Evolutionary conservation across 2,329 filamentous ascomycete species (phyloP).

Genomic region (Aspergillus aculeatus): DNA sequence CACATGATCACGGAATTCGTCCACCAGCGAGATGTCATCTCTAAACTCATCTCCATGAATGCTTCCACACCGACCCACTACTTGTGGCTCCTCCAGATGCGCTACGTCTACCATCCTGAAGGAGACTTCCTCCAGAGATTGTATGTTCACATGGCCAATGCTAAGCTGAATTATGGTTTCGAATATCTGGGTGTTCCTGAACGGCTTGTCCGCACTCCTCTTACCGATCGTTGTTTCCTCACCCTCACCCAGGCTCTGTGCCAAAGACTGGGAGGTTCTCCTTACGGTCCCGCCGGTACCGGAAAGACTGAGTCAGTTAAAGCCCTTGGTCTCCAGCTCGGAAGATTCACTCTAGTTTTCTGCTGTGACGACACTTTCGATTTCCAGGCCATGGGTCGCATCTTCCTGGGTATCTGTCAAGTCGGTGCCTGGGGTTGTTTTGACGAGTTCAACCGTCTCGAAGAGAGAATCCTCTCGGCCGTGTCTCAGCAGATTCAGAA

Average conservation of each 20-base stretch:
- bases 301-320: conserved; percentile 99
- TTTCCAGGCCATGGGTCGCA: conserved; percentile 99
- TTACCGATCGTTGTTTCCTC: conserved; percentile 97
- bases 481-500: conserved; percentile 99
- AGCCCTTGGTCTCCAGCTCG: conserved; percentile 90
- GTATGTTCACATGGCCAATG: conserved; percentile 94
- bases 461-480: conserved; percentile 94
- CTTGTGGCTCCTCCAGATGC: conserved; percentile 94
- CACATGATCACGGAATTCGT: conserved; percentile 99
- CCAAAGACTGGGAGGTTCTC: conserved; percentile 92
- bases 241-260: conserved; percentile 95
- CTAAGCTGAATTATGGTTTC: conserved; percentile 91
- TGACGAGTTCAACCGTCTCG: conserved; percentile 98
- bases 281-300: conserved; percentile 94
- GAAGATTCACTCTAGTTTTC: conserved; percentile 96
- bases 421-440: conserved; percentile 99
- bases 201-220: conserved; percentile 89
- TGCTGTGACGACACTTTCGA: conserved; percentile 99
- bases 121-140: conserved; percentile 81
- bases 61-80: conserved; percentile 78
- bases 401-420: conserved; percentile 98
- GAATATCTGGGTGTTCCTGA: conserved; percentile 97
- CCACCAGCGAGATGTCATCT: conserved; percentile 90
- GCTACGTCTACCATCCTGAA: conserved; percentile 81
- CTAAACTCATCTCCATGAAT: conserved; percentile 74